Base-by-base conservation (phyloP, 371 early-diverging fungal genomes). In the Mycotypha africana region DNA sequence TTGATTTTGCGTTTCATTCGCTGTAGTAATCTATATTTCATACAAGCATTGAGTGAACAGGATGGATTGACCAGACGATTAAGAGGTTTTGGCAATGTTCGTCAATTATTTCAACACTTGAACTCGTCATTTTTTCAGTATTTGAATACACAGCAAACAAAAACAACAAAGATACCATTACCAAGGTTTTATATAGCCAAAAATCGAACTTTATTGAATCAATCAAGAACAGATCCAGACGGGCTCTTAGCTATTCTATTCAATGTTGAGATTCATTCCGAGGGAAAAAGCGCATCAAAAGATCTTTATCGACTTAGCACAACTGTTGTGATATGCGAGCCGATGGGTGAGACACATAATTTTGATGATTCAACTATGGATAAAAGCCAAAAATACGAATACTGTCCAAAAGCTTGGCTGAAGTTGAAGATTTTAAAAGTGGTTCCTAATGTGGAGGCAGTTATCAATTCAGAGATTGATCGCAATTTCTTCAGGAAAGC, bases 151-250 rank as follows among this genome's bases (percentile, higher is more conserved):
- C 21, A 47, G 0, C 17, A 36, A 36, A 6, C 28, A 15, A 6
- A 30, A 19, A 40, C 20, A 19, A 15, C 23, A 21, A 32, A 14
- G 35, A 42, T 49, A 28, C 67, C 70, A 6, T 38, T 67, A 0
- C 67, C 74, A 0, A 62, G 74, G 4, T 60, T 73, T 12, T 73
- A 67, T 42, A 67, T 73, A 37, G 54, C 65, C 21, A 66, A 69
- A 24, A 67, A 69, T 26, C 58, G 70, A n/a, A 69, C 70, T 0
- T 33, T 69, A 17, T 38, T 73, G 1, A 42, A 57, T 4, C 53
- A 65, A 44, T 67, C 67, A 23, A 40, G 52, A 3, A 37, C 55
- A 20, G 56, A 60, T 24, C 54, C 57, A 4, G 48, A 64, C 19
- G 62, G 56, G 0, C 37, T 56, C 0, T 46, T 73, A 8, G 67